Base-by-base conservation (phyloP, 768 basidiomycete genomes). In the Tubosaeta brunneosetosa region DNA sequence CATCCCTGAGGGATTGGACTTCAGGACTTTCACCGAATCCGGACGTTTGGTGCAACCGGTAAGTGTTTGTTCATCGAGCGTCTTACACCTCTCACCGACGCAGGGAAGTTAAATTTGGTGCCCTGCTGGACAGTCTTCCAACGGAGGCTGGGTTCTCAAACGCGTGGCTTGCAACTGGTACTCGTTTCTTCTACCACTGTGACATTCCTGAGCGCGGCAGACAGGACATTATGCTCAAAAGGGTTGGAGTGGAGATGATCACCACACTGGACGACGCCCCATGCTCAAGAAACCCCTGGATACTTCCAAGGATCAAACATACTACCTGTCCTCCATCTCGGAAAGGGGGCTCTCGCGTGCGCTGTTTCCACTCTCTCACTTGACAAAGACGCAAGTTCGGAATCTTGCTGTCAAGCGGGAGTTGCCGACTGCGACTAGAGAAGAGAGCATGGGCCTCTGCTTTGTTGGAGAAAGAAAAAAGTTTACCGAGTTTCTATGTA, bases 361-460 rank as follows among this genome's bases (percentile, higher is more conserved):
- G 1, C 64, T 94, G 2, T 94, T 97, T 55, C 94, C 94, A 1
- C 72, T 97, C 6, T 85, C 80, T 3, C 63, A 72, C 12, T 62
- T 88, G 9, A 77, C 70, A 6, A 98, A 98, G 68, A 57, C 74
- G 0, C 73, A 86, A 57, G 91, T 97, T 1, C 79, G 92, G 13
- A 74, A 78, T 52, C 71, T 95, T 16, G 94, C 94, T 0, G 68
- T 68, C 9, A 64, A 79, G 31, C 79, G 79, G 65, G 71, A 66
- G 1, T 68, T 97, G 17, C 84, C 85, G 3, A 93, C 86, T 3
- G 89, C 91, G 0, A 74, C 79, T 3, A 77, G 91, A 53, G 77
- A 76, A 16, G 94, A 98, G 64, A 93, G 90, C 67, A 93, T 95
- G 83, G 94, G 94, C 0, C 79, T 98, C 16, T 98, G 94, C 63